These are phyloP conservation scores for Colletotrichum coccodes DNA, from an alignment of 2,329 filamentous ascomycete species.

Conservation along the genomic window DNA sequence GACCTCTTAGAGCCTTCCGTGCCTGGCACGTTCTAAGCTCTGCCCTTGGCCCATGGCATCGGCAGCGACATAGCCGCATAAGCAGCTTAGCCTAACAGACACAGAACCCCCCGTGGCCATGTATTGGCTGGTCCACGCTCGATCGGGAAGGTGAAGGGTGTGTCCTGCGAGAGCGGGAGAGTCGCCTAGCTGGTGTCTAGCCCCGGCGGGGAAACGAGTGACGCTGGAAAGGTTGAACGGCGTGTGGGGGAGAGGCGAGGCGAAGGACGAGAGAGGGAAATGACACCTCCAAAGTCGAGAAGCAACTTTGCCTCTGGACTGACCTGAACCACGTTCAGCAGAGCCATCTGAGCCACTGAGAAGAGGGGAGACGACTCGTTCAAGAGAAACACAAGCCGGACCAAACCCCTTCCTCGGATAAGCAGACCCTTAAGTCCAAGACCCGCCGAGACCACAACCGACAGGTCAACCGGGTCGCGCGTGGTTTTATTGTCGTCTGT, in stretches of 20 bases:
- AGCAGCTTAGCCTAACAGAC: not conserved
- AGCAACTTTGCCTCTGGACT: not conserved
- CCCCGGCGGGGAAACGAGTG: slow-evolving; percentile 9
- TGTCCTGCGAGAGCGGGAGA: slow-evolving; percentile 15
- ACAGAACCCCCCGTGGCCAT: not conserved
- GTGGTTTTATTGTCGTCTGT: slow-evolving; percentile 27
- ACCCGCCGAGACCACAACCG: not conserved
- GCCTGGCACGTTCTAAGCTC: slow-evolving; percentile 34
- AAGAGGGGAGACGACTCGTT: not conserved
- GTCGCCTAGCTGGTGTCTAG: slow-evolving; percentile 28
- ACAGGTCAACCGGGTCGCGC: not conserved
- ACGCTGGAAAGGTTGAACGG: not conserved
- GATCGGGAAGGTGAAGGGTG: slow-evolving; percentile 31
- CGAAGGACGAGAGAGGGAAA: not conserved
- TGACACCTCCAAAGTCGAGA: not conserved
- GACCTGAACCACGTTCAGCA: not conserved
- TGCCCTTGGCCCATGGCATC: not conserved
- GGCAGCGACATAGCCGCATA: not conserved
- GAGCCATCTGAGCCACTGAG: not conserved
- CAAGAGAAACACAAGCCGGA: not conserved
- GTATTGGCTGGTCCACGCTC: slow-evolving; percentile 9
- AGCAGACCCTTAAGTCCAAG: not conserved
- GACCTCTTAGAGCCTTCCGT: slow-evolving; percentile 33
- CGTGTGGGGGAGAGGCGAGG: not conserved
- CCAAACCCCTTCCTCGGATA: slow-evolving; percentile 8